These are phyloP conservation scores for Dothideomycetes sp. DNA, from an alignment of 2,329 filamentous ascomycete species.

Conservation along the genomic window DNA sequence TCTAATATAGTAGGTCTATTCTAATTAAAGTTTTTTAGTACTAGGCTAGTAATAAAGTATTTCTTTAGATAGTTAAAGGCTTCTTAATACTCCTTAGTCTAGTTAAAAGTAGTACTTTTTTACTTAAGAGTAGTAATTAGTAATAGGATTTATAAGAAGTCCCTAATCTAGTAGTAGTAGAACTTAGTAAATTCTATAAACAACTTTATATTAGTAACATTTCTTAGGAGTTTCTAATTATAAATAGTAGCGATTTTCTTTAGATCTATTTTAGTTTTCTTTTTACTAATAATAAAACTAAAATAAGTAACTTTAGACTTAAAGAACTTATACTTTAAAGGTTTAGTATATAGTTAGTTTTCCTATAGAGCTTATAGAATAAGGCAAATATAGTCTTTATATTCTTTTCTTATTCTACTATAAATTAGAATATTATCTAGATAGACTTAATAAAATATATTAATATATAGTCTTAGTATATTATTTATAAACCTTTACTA, in stretches of 20 bases:
- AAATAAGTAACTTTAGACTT: background rate
- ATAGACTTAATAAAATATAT: slow-evolving; percentile 3
- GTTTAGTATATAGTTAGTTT: slow-evolving; percentile 3
- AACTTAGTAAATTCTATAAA: slow-evolving; percentile 2
- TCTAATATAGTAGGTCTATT: slow-evolving; percentile 3
- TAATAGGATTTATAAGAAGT: background rate
- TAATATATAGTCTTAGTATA: slow-evolving; percentile 1
- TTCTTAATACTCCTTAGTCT: background rate
- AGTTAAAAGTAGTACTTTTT: background rate
- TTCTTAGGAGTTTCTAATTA: background rate
- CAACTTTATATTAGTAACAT: slow-evolving; percentile 2
- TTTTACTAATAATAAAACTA: background rate
- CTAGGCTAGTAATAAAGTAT: background rate
- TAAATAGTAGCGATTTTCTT: background rate
- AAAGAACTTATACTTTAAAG: slow-evolving; percentile 2
- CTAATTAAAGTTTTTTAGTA: slow-evolving; percentile 1
- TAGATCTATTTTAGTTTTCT: background rate
- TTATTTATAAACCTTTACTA: slow-evolving; percentile 12
- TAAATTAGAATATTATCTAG: slow-evolving; percentile 9
- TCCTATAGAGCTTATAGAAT: background rate
- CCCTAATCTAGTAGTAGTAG: slow-evolving; percentile 3
- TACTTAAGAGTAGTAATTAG: slow-evolving; percentile 1
- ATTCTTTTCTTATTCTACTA: background rate
- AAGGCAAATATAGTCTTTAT: background rate
- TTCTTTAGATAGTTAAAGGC: slow-evolving; percentile 6